Conservation (phyloP, 2,329 filamentous ascomycete genomes). For the Nannizziopsis arthrosporioides region DNA sequence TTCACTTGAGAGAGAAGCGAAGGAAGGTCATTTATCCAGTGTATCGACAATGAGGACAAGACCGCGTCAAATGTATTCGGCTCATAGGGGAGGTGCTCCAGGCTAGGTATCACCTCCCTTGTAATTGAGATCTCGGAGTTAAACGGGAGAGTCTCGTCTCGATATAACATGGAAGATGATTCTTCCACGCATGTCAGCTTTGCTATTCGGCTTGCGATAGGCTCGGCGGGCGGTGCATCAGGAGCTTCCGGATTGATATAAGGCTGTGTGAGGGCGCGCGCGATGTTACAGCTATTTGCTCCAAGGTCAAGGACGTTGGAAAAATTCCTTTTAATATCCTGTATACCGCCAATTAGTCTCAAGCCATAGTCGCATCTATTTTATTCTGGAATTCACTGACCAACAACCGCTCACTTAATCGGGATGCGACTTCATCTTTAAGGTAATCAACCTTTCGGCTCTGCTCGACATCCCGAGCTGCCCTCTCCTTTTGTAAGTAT, state of each 20-base stretch:
- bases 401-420: constrained; percentile 74
- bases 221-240: constrained; percentile 42
- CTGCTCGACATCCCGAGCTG: constrained; percentile 55
- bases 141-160: constrained; percentile 56
- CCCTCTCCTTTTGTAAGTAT: constrained; percentile 82
- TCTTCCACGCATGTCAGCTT: constrained; percentile 73
- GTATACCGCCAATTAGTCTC: neutral
- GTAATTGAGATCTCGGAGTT: constrained; percentile 61
- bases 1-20: constrained; percentile 76
- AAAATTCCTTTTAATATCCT: constrained; percentile 89
- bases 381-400: constrained; percentile 40
- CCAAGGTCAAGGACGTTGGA: constrained; percentile 79
- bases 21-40: constrained; percentile 97
- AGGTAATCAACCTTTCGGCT: constrained; percentile 83
- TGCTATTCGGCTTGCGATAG: constrained; percentile 58
- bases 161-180: constrained; percentile 63
- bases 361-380: neutral
- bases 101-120: constrained; percentile 56
- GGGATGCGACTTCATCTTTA: constrained; percentile 77
- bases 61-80: constrained; percentile 76
- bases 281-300: constrained; percentile 91
- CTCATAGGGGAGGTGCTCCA: constrained; percentile 63
- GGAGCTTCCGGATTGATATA: constrained; percentile 42
- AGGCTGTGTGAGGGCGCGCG: constrained; percentile 60
- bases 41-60: constrained; percentile 75